Evolutionary conservation across 2,329 filamentous ascomycete species (phyloP).

Genomic region (Zelopaecilomyces penicillatus): DNA sequence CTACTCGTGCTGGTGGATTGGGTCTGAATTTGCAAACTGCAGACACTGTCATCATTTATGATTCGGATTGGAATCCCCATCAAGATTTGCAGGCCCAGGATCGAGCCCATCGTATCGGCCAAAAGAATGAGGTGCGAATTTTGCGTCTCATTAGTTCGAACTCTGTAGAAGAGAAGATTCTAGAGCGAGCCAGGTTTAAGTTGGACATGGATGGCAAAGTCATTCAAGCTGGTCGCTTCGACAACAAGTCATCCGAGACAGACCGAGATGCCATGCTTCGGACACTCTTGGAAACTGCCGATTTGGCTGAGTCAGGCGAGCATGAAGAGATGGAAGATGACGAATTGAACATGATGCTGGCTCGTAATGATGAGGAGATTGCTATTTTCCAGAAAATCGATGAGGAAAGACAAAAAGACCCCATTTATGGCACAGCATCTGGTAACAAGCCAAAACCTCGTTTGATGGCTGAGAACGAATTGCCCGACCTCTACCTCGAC

Average conservation of each 20-base stretch:
- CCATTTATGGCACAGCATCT: conserved; percentile 60
- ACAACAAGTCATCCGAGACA: conserved; percentile 98
- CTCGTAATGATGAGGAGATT: conserved; percentile 77
- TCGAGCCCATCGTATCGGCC: conserved; percentile 98
- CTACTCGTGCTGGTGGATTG: conserved; percentile 93
- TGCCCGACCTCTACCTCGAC: conserved; percentile 88
- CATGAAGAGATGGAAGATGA: conserved; percentile 99
- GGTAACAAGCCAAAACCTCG: conserved; percentile 61
- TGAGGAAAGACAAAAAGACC: conserved; percentile 57
- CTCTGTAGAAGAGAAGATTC: conserved; percentile 96
- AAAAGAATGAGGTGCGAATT: conserved; percentile 99
- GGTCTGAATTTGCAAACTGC: conserved; percentile 96
- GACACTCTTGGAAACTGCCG: conserved; percentile 80
- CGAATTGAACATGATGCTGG: conserved; percentile 89
- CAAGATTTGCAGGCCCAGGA: conserved; percentile 98
- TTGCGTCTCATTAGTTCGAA: conserved; percentile 91
- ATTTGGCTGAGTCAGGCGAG: conserved; percentile 59
- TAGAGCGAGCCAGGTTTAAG: conserved; percentile 95
- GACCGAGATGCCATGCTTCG: conserved; percentile 95
- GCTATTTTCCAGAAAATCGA: conserved; percentile 74
- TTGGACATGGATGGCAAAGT: conserved; percentile 99
- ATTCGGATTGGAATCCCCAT: conserved; percentile 99
- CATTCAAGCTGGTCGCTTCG: conserved; percentile 97
- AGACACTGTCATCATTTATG: conserved; percentile 98
- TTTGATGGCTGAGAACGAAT: conserved; percentile 76